Base-by-base conservation (phyloP, 2,329 filamentous ascomycete genomes). In the Xylaria sp. region DNA sequence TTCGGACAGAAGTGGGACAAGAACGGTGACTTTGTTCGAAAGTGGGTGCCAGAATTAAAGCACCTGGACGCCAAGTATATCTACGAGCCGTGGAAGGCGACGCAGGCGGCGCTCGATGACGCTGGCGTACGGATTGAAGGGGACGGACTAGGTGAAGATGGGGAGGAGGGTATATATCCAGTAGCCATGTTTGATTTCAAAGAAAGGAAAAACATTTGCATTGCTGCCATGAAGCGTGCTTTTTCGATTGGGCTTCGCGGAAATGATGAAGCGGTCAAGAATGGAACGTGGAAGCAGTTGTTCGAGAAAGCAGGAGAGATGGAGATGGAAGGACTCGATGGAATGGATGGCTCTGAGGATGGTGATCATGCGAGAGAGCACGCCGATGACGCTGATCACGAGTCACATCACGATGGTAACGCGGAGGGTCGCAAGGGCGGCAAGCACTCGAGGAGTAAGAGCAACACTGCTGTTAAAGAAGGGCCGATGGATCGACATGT, bases 1-100 rank as follows among this genome's bases (percentile, higher is more conserved):
- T 94, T 94, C 71, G 87, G 87, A 0, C 86, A 89, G 76, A 92
- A 92, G 73, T 92, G 89, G 88, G 91, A 94, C 72, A 86, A 85
- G 61, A 79, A 89, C 0, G 90, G 91, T 0, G 69, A 76, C 2
- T 86, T 92, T 62, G 83, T 93, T 49, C 79, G 86, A 23, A 80
- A 78, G 40, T 93, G 86, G 75, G 84, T 90, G 0, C 90, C 91
- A 0, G 90, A 93, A 74, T 77, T 93, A 40, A 80, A 77, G 60
- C 70, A 81, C 0, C 80, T 89, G 65, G 82, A 88, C 14, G 82
- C 83, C 56, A 92, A 90, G 75, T 92, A 85, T 70, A 92, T 94
- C 33, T 94, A 92, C 68, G 90, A 94, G 79, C 91, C 91, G 5
- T 91, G 89, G 87, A 92, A 89, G 72, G 89, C 90, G 43, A 87